Evolutionary conservation across 2,329 filamentous ascomycete genomes (phyloP), one percentile per base, ranked within the genome.

Genomic region (Huntiella decipiens): DNA sequence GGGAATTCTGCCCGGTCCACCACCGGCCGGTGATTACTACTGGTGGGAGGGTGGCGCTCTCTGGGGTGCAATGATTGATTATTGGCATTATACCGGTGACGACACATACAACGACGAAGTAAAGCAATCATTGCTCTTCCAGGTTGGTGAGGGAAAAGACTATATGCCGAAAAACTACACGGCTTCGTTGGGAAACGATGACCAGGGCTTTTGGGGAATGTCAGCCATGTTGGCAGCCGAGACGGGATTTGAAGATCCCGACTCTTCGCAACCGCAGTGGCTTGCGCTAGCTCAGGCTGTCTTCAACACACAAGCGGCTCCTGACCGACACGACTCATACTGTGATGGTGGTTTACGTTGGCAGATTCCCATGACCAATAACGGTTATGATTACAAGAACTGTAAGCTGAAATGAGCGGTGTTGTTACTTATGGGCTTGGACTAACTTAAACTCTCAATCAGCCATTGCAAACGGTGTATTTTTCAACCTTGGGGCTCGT

Each of bases 331-430:
- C 55, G 70, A 67, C 4, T 58, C 66, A 0, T 66, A 66, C 2
- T 87, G 82, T 54, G 65, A 67, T 16, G 82, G 82, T 52, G 82
- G 82, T 7, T 56, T 87, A 53, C 67, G 80, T 54, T 85, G 81
- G 80, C 82, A 91, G 63, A 80, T 88, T 50, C 82, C 77, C 47
- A 65, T 72, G 1, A 77, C 79, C 52, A 85, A 87, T 56, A 68
- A 66, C 28, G 83, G 83, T 17, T 91, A 82, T 58, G 70, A 77
- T 55, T 86, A 87, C 66, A 91, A 78, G 59, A 78, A 78, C 56
- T 69, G 65, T 68, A 58, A 31, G 61, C 57, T 16, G 22, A 16
- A n/a, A 7, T 33, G 11, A 10, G 22, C 3, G 8, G 22, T 10
- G 5, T 10, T 28, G 7, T 10, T 28, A 28, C 22, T 28, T 28